Evolutionary conservation across 2,329 filamentous ascomycete species (phyloP), one percentile per base, ranked within the genome.

Genomic region (Colletotrichum eremochloae): DNA sequence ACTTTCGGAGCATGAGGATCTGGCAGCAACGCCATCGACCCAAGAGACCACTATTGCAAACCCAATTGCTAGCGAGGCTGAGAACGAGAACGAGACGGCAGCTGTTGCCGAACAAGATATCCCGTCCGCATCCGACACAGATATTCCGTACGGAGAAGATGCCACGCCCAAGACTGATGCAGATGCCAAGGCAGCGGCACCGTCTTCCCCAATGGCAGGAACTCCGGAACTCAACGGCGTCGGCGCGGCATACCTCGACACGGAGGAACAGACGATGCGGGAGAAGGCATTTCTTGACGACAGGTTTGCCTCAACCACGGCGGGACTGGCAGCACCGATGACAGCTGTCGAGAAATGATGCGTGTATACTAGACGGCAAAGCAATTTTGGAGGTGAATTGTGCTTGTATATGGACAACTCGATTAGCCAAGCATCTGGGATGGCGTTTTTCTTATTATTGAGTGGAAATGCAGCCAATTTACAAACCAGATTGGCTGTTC

Each of bases 151-250:
- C 1, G 20, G 8, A 12, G 42, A 53, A 3, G 2, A 24, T 29
- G 38, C 31, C 11, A 42, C 44, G 12, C 18, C 31, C 7, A 24
- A 29, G 33, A 29, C 24, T 7, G 46, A 9, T 52, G 14, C 24
- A n/a, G 9, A 36, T 8, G 29, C 9, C 50, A 44, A 46, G 14
- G 3, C 58, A 33, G 20, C 38, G 40, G 48, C 18, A 8, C 50
- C 5, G 29, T 44, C 33, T 29, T 29, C 56, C 58, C 38, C 64
- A n/a, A 31, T 31, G 24, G 46, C 58, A 48, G 62, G 73, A 14
- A 52, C 63, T n/a, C 63, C 72, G 11, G 73, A 74, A 15, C 72
- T 79, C 18, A 72, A 76, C 29, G 78, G 77, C n/a, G 75, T 79
- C 14, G 77, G 77, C 14, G 77, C 76, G 38, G 76, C 75, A 9